Evolutionary conservation across 1,139 yeast genomes (phyloP), one percentile per base, ranked within the genome.

Genomic region (Blastobotrys arbuscula): DNA sequence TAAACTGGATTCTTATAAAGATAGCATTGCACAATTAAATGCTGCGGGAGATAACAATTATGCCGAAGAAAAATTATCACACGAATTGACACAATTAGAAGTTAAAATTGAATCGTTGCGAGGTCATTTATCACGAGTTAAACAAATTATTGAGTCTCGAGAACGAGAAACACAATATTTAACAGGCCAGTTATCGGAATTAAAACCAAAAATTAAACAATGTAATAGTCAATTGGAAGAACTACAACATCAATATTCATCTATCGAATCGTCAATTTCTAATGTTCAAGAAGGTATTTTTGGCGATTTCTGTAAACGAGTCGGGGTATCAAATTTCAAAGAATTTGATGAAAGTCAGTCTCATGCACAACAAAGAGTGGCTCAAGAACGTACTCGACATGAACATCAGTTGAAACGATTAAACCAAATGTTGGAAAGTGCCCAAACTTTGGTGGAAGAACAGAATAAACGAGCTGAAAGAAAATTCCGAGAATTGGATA

Each of bases 331-430:
- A 7, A 69, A 73, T 54, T 79, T 86, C 42, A 72, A 74, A 47
- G 88, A 82, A 42, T 87, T 83, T 61, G 95, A 87, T 38, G 47
- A 53, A 5, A 55, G 57, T 15, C 87, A 84, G 51, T 90, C 92
- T 10, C 71, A 79, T 51, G 45, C 45, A 9, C 49, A 47, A 37
- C 46, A 42, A 38, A 38, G 20, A 16, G 35, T 47, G n/a, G 30
- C 49, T 5, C 38, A 33, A n/a, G 49, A 47, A 38, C 42, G 49
- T 4, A 28, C 30, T 2, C 42, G 49, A 7, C 46, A 47, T 21
- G 42, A 42, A 21, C 49, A 47, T 21, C 49, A 47, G 26, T 20
- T 47, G n/a, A 42, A 47, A 39, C 45, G 49, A 30, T 23, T 47
- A 15, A 26, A 41, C 10, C 49, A 42, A 16, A 12, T 47, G 34